Evolutionary conservation across 306 rosid species (phyloP).

Genomic region (Inga laurina): DNA sequence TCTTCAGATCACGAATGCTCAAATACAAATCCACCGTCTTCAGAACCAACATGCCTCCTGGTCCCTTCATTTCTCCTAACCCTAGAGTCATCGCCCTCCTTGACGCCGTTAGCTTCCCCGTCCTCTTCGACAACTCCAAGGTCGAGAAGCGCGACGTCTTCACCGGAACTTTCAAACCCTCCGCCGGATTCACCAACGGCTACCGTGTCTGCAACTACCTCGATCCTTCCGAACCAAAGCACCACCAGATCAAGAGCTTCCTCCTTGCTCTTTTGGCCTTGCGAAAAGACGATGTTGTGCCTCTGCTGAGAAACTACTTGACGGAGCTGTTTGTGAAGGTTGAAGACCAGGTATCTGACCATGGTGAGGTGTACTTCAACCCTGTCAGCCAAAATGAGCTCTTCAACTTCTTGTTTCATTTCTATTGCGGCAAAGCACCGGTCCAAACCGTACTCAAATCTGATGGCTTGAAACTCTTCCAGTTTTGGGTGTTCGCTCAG

Average conservation of each 20-base stretch:
- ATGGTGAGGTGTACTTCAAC: slow-evolving; percentile 42
- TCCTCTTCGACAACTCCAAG: slow-evolving; percentile 59
- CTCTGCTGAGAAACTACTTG: slow-evolving; percentile 43
- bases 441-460: slow-evolving; percentile 35
- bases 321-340: slow-evolving; percentile 37
- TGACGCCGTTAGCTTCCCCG: slow-evolving; percentile 58
- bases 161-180: slow-evolving; percentile 82
- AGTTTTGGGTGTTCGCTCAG: slow-evolving; percentile 1
- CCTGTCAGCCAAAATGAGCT: slow-evolving; percentile 9
- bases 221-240: slow-evolving; percentile 61
- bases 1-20: slow-evolving; percentile 49
- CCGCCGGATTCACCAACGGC: slow-evolving; percentile 62
- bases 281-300: slow-evolving; percentile 41
- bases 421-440: slow-evolving; percentile 37
- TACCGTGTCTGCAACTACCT: slow-evolving; percentile 63
- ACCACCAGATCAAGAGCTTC: slow-evolving; percentile 44
- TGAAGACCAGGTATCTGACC: slow-evolving; percentile 35
- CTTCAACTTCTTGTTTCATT: slow-evolving; percentile 53
- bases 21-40: slow-evolving; percentile 62
- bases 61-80: slow-evolving; percentile 58
- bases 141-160: slow-evolving; percentile 63
- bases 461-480: slow-evolving; percentile 30
- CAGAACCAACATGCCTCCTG: slow-evolving; percentile 77
- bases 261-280: slow-evolving; percentile 34
- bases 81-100: slow-evolving; percentile 53